Percentiles rank a stretch among this genome's conserved stretches.
These are phyloP conservation scores for Diaporthe velutina DNA, from an alignment of 2,329 filamentous ascomycete genomes.

Conservation along the genomic window DNA sequence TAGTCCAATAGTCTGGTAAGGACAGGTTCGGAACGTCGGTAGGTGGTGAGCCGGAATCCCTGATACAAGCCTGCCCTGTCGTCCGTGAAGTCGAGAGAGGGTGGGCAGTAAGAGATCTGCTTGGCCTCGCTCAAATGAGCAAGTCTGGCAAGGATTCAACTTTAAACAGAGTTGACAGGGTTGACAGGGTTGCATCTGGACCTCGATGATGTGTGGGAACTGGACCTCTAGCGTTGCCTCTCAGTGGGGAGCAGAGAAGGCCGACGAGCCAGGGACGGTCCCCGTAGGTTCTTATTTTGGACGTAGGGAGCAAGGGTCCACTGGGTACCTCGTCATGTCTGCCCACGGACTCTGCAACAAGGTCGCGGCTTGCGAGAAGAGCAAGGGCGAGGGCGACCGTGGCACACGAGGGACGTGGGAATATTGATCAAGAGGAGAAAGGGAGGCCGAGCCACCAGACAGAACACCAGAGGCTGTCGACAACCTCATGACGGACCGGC, in stretches of 20 bases:
- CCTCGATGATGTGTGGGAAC: constrained; percentile 55
- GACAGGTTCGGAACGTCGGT: constrained; percentile 64
- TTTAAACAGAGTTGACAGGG: constrained; percentile 50
- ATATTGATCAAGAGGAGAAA: constrained; percentile 36
- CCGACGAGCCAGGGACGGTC: constrained; percentile 48
- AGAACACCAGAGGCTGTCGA: neutral
- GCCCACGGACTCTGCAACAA: constrained; percentile 42
- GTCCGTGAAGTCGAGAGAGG: constrained; percentile 49
- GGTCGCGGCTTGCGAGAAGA: constrained; percentile 36
- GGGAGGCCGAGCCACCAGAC: constrained; percentile 26
- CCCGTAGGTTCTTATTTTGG: constrained; percentile 48
- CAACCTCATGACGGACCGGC: constrained; percentile 4
- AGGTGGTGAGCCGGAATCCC: constrained; percentile 64
- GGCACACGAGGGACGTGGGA: constrained; percentile 32
- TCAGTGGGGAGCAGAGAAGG: constrained; percentile 48
- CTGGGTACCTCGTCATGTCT: constrained; percentile 42
- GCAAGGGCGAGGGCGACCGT: constrained; percentile 31
- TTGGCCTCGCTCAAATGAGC: constrained; percentile 54
- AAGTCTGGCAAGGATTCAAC: constrained; percentile 52
- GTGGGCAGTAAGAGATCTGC: constrained; percentile 52
- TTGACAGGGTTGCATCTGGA: constrained; percentile 56
- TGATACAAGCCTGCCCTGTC: constrained; percentile 58
- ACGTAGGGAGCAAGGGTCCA: constrained; percentile 48
- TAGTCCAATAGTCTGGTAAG: constrained; percentile 55
- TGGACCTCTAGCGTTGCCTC: constrained; percentile 40